Evolutionary conservation across 2,329 filamentous ascomycete species (phyloP).

Genomic region (Paecilomyces niveus): DNA sequence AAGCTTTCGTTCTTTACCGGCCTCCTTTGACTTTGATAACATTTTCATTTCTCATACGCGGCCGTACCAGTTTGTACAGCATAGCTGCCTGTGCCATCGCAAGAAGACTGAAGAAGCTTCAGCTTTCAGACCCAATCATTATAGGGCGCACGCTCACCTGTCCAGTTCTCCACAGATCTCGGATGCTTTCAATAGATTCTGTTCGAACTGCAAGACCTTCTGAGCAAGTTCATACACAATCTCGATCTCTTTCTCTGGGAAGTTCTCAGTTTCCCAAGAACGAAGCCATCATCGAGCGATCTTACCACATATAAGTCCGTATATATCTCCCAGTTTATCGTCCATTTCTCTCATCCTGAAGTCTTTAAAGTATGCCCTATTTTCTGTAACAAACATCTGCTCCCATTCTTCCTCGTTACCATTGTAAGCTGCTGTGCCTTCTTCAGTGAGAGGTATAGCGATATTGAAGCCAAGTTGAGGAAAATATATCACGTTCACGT

Average conservation of each 20-base stretch:
- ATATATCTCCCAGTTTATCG: slow-evolving; percentile 73
- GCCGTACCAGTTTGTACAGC: slow-evolving; percentile 64
- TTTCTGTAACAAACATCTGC: slow-evolving; percentile 65
- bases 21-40: slow-evolving; percentile 69
- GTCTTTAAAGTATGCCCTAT: slow-evolving; percentile 79
- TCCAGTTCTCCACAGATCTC: slow-evolving; percentile 83
- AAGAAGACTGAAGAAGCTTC: slow-evolving; percentile 51
- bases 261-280: background rate
- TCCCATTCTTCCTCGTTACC: slow-evolving; percentile 67
- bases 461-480: slow-evolving; percentile 89
- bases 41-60: slow-evolving; percentile 63
- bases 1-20: slow-evolving; percentile 41
- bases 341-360: slow-evolving; percentile 74
- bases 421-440: slow-evolving; percentile 55
- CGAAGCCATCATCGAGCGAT: background rate
- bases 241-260: slow-evolving; percentile 74
- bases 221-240: slow-evolving; percentile 73
- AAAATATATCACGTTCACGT: slow-evolving; percentile 76
- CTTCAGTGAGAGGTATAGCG: slow-evolving; percentile 59
- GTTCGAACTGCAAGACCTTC: slow-evolving; percentile 61
- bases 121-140: slow-evolving; percentile 10
- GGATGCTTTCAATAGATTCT: slow-evolving; percentile 60
- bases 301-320: slow-evolving; percentile 72
- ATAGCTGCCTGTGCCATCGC: slow-evolving; percentile 72
- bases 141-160: slow-evolving; percentile 29